These are phyloP conservation scores for Lablab purpureus DNA, from an alignment of 306 rosid genomes.

Conservation along the genomic window DNA sequence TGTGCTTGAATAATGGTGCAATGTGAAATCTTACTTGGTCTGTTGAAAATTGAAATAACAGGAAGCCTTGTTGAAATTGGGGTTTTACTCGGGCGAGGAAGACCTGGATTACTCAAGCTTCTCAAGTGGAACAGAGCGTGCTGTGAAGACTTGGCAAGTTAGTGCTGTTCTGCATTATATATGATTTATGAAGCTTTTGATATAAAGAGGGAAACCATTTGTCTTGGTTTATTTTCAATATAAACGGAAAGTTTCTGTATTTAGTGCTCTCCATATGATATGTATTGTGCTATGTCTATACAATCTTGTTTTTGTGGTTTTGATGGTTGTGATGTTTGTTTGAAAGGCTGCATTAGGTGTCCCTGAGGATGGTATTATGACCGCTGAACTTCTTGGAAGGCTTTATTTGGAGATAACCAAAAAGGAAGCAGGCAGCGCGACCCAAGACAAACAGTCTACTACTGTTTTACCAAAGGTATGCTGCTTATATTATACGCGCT, in stretches of 20 bases:
- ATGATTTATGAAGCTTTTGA: neutral
- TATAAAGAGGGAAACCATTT: neutral
- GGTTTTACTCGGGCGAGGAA: conserved; percentile 94
- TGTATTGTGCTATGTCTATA: conserved; percentile 4
- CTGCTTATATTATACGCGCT: conserved; percentile 26
- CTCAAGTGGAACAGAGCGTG: conserved; percentile 88
- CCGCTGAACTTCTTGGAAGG: conserved; percentile 75
- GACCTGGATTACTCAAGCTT: conserved; percentile 89
- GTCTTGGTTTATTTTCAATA: neutral
- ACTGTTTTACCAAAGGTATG: conserved; percentile 59
- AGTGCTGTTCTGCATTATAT: conserved; percentile 45
- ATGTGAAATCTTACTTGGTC: neutral
- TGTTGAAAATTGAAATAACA: conserved; percentile 41
- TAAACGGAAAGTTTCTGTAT: neutral
- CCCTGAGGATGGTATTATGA: conserved; percentile 87
- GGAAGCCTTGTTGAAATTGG: conserved; percentile 81
- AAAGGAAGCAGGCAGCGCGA: conserved; percentile 43
- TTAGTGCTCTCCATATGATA: neutral
- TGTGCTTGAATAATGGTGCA: conserved; percentile 23
- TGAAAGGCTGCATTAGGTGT: conserved; percentile 68
- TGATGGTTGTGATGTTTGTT: conserved; percentile 39
- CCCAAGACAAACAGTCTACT: conserved; percentile 41
- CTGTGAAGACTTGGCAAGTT: conserved; percentile 99
- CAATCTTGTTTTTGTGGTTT: conserved; percentile 24
- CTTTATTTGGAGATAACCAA: conserved; percentile 51